Evolutionary conservation across 1,284 basidiomycete species (phyloP).

Genomic region (Sanghuangporus baumii): DNA sequence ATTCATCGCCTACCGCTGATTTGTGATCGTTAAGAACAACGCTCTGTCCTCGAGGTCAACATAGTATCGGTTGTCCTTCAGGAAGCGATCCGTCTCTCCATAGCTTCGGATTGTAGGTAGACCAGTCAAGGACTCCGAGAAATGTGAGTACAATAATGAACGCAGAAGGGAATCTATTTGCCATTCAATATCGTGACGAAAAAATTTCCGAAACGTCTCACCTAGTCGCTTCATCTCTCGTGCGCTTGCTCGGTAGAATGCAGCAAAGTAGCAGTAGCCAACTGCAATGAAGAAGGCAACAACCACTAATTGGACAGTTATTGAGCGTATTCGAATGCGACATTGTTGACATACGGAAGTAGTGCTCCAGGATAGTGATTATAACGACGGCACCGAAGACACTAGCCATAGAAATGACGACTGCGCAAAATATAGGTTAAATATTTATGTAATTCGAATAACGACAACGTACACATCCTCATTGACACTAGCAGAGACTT

Average conservation of each 20-base stretch:
- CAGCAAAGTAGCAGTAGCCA: slow-evolving; percentile 52
- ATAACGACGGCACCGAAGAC: slow-evolving; percentile 58
- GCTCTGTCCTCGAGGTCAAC: slow-evolving; percentile 74
- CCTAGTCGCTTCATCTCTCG: slow-evolving; percentile 69
- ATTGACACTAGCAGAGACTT: slow-evolving; percentile 46
- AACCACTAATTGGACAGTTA: slow-evolving; percentile 35
- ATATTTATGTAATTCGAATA: slow-evolving; percentile 6
- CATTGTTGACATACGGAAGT: slow-evolving; percentile 49
- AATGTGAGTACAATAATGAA: slow-evolving; percentile 72
- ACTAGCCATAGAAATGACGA: slow-evolving; percentile 43
- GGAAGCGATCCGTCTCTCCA: slow-evolving; percentile 56
- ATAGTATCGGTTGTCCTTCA: slow-evolving; percentile 62
- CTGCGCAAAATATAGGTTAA: slow-evolving; percentile 27
- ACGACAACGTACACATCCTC: slow-evolving; percentile 47
- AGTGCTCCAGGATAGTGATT: slow-evolving; percentile 65
- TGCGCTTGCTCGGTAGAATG: slow-evolving; percentile 63
- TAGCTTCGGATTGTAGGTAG: slow-evolving; percentile 74
- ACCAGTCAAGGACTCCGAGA: slow-evolving; percentile 75
- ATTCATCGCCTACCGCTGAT: slow-evolving; percentile 42
- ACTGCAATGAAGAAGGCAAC: slow-evolving; percentile 41
- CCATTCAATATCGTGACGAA: slow-evolving; percentile 14
- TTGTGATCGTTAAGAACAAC: slow-evolving; percentile 52
- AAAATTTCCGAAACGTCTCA: slow-evolving; percentile 23
- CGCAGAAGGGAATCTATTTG: slow-evolving; percentile 56
- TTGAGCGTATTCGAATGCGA: background rate